These are phyloP conservation scores for Atkinsonella texensis DNA, from an alignment of 2,329 filamentous ascomycete species.

Conservation along the genomic window DNA sequence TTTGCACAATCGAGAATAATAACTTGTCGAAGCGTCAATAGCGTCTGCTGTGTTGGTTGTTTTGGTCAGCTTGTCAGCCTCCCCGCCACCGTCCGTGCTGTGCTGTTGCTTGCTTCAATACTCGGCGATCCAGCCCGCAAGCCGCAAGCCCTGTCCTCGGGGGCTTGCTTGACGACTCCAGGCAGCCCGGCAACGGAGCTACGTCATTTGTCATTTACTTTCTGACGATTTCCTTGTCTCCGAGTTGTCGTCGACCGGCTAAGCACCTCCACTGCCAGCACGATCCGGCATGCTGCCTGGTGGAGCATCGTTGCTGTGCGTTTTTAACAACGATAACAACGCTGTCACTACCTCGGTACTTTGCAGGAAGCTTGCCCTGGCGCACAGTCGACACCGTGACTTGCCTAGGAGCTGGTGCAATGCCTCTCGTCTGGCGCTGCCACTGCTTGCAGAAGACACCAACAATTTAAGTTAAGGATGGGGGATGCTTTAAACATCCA, in stretches of 20 bases:
- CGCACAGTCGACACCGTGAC: neutral
- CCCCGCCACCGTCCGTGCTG: neutral
- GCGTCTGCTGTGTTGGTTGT: neutral
- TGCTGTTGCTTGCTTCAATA: neutral
- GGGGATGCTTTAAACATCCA: slow-evolving; percentile 32
- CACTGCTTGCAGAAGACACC: slow-evolving; percentile 6
- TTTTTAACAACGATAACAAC: neutral
- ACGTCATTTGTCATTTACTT: neutral
- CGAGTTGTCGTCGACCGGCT: neutral
- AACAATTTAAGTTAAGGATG: slow-evolving; percentile 22
- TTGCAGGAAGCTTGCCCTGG: neutral
- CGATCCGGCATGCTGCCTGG: neutral
- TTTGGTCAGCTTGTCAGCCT: neutral
- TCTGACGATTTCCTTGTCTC: neutral
- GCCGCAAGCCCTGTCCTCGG: too few relatives aligned
- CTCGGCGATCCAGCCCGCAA: neutral
- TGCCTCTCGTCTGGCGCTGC: slow-evolving; percentile 10
- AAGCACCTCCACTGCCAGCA: neutral
- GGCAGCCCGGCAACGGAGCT: neutral
- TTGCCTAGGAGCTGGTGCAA: slow-evolving; percentile 6
- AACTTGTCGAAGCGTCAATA: too few relatives aligned
- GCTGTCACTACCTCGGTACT: neutral
- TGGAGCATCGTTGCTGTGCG: neutral
- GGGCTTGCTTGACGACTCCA: neutral
- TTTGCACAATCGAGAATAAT: too few relatives aligned